Evolutionary conservation across 2,329 filamentous ascomycete genomes (phyloP), one percentile per base, ranked within the genome.

Genomic region (Colletotrichum sp.): DNA sequence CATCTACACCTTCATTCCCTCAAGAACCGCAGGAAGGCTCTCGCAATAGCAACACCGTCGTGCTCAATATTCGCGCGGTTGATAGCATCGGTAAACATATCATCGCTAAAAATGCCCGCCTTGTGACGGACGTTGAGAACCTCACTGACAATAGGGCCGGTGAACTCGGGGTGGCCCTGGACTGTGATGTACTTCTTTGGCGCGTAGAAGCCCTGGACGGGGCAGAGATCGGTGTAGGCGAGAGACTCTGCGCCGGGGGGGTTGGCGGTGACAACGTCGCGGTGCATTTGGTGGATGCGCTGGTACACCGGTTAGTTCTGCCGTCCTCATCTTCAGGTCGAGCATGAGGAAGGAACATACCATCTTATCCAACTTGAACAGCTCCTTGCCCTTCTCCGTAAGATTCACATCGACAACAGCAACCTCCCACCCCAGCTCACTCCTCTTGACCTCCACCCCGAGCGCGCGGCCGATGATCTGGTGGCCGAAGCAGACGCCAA

Each of bases 91-190:
- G 91, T 85, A 79, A 91, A 96, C 76, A 94, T 84, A 21, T 91
- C 91, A 72, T 96, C 92, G 71, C 89, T 85, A 78, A 98, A 94
- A 26, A 97, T 88, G 1, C 95, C 95, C 64, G 87, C 87, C 32
- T 88, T 87, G 81, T 94, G 91, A 72, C 96, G 89, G 76, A 89
- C 86, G 76, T 90, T 88, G 71, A 96, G 84, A 49, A 98, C 85
- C 83, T 95, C 93, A 21, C 86, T 87, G 80, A 96, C 91, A 78
- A 98, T 96, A 18, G 92, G 89, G 75, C 89, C 88, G 6, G 89
- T 94, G 82, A 96, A 97, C 84, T 98, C 96, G 1, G 95, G 96
- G 83, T 98, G 95, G 8, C 95, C 95, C 86, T 98, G 95, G 2
- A 98, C 91, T 0, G 95, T 93, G 77, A 98, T 93, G 76, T 95